Conservation (phyloP, 1,284 basidiomycete genomes). For the Trametes versicolor region DNA sequence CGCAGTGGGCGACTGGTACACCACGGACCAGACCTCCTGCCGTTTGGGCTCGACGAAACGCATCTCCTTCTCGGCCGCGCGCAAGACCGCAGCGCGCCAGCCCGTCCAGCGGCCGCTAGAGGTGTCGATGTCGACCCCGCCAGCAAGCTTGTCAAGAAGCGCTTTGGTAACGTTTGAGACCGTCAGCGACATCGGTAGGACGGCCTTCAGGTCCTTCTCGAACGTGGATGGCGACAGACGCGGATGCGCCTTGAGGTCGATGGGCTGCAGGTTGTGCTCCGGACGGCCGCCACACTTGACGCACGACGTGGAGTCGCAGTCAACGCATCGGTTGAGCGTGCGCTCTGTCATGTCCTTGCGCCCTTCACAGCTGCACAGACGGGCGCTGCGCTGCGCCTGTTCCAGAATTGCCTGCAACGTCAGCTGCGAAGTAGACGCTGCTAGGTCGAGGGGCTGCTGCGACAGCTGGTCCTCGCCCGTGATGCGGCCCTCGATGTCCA, state of each 20-base stretch:
- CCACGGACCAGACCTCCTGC: constrained; percentile 87
- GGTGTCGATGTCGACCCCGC: constrained; percentile 54
- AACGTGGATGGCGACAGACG: constrained; percentile 80
- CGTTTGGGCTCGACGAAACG: constrained; percentile 89
- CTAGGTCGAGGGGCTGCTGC: constrained; percentile 74
- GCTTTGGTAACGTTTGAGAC: constrained; percentile 63
- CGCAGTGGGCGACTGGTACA: constrained; percentile 80
- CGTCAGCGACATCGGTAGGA: constrained; percentile 88
- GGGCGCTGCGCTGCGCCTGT: constrained; percentile 75
- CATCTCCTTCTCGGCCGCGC: constrained; percentile 71
- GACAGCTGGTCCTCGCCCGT: constrained; percentile 76
- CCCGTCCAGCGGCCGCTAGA: constrained; percentile 64
- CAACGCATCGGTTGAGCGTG: constrained; percentile 76
- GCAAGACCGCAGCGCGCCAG: constrained; percentile 78
- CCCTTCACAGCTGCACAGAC: constrained; percentile 92
- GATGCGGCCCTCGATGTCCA: constrained; percentile 65
- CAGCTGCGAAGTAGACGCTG: constrained; percentile 55
- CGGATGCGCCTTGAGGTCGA: constrained; percentile 59
- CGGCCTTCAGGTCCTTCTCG: constrained; percentile 78
- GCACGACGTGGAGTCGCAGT: constrained; percentile 87
- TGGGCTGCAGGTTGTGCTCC: constrained; percentile 76
- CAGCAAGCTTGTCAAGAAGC: constrained; percentile 64
- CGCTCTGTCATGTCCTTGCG: constrained; percentile 80
- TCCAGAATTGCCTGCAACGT: constrained; percentile 68
- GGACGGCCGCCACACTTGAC: constrained; percentile 90